Base-by-base conservation (phyloP, 139 green algal genomes). In the Micractinium sp. region DNA sequence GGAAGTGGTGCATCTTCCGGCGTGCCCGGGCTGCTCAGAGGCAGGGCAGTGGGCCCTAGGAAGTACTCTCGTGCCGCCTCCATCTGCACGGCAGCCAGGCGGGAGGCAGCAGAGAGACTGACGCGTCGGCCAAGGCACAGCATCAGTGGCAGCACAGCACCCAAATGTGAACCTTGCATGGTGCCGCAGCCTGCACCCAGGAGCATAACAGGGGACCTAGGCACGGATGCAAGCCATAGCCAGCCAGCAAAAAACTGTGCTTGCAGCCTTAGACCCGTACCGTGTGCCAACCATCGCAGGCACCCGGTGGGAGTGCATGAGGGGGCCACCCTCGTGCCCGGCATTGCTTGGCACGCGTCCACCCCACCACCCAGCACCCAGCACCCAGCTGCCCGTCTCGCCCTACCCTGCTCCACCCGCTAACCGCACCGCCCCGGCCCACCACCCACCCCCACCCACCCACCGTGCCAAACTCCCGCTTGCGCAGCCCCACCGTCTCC, bases 391-490 rank as follows among this genome's bases (percentile, higher is more conserved):
- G 22, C 20, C 63, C 4, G 20, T 16, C 60, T 67, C 60, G 15
- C 14, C 63, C 63, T 12, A 71, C 20, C 63, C 63, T 5, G 63
- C 63, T n/a, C n/a, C n/a, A n/a, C n/a, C 47, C 47, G 7, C 47
- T 56, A 56, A 5, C 47, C 7, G 7, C 47, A 5, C 9, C 47
- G 7, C 9, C 47, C 47, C 47, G 22, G 74, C 74, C 27, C 74
- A 18, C 9, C 16, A 20, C 76, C 13, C 76, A 60, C 76, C 60
- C 33, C 23, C 3, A 41, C 80, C 80, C 14, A 35, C 79, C 56
- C 63, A 97, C 92, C 86, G 90, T 92, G 23, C 79, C 60, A 53
- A 97, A 97, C 56, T 92, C 90, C 27, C 95, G 90, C 85, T 97
- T 97, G 35, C 89, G 86, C 27, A 95, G 77, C 35, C 78, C 29